phyloP scores from a whole-genome alignment of 2,329 filamentous ascomycete species.

The Byssoonygena ceratinophila region DNA sequence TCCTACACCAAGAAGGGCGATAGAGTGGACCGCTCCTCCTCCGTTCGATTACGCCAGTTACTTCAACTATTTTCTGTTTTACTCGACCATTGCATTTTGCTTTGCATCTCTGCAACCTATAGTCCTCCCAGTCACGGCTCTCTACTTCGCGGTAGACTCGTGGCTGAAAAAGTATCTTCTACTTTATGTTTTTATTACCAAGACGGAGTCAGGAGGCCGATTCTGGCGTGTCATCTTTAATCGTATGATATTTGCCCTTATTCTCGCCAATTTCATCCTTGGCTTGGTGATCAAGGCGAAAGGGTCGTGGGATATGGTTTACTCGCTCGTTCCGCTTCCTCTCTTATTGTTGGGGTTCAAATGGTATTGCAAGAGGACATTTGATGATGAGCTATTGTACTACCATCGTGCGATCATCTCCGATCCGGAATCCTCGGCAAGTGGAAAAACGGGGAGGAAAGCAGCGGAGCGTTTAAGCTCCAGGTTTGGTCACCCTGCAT shows the following conservation, averaged over 20 bases:
- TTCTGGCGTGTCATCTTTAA: slow-evolving; percentile 92
- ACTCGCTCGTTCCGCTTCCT: slow-evolving; percentile 60
- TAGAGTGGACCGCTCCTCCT: slow-evolving; percentile 84
- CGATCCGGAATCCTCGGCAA: slow-evolving; percentile 38
- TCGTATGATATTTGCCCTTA: slow-evolving; percentile 70
- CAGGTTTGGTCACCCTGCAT: slow-evolving; percentile 77
- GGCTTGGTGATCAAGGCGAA: slow-evolving; percentile 64
- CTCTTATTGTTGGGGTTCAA: slow-evolving; percentile 77
- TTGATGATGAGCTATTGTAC: slow-evolving; percentile 71
- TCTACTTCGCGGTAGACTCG: slow-evolving; percentile 81
- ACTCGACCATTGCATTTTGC: slow-evolving; percentile 76
- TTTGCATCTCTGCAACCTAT: slow-evolving; percentile 80
- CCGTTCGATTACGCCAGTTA: slow-evolving; percentile 92
- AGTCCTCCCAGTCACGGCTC: slow-evolving; percentile 69
- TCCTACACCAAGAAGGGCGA: slow-evolving; percentile 81
- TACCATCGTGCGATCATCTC: slow-evolving; percentile 57
- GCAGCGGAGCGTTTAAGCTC: slow-evolving; percentile 56
- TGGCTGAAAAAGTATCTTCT: slow-evolving; percentile 92
- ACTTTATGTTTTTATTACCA: slow-evolving; percentile 90
- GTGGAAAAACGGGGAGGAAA: slow-evolving; percentile 31
- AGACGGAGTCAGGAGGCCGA: slow-evolving; percentile 86
- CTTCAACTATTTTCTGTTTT: slow-evolving; percentile 97
- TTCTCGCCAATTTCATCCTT: slow-evolving; percentile 68
- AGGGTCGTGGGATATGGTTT: slow-evolving; percentile 57
- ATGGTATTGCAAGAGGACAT: slow-evolving; percentile 63